Conservation (phyloP, 768 basidiomycete species). For the Royoungia palumana region DNA sequence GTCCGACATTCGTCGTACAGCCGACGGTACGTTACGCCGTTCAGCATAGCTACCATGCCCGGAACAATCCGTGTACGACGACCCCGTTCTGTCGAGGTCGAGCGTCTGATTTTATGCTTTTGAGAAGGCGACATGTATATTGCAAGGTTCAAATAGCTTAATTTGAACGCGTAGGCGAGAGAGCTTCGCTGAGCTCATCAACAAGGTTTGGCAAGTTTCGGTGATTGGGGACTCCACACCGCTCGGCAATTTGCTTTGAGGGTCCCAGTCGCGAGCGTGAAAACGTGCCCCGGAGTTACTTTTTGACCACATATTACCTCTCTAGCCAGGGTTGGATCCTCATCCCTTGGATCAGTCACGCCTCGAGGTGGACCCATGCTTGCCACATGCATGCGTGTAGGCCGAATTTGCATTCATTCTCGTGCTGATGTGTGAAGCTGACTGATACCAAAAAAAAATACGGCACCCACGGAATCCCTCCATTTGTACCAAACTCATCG, state of each 20-base stretch:
- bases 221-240: slow-evolving; percentile 26
- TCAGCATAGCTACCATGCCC: slow-evolving; percentile 8
- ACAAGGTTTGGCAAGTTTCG: slow-evolving; percentile 27
- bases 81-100: not conserved
- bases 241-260: slow-evolving; percentile 23
- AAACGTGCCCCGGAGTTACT: slow-evolving; percentile 23
- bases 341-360: slow-evolving; percentile 32
- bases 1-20: not conserved
- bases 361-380: slow-evolving; percentile 35
- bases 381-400: slow-evolving; percentile 28
- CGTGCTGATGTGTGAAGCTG: slow-evolving; percentile 22
- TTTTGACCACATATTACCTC: slow-evolving; percentile 8
- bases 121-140: slow-evolving; percentile 2
- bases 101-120: slow-evolving; percentile 3
- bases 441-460: slow-evolving; percentile 14
- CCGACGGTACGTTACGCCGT: slow-evolving; percentile 4
- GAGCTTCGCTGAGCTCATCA: slow-evolving; percentile 29
- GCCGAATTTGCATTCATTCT: slow-evolving; percentile 32
- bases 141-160: slow-evolving; percentile 24
- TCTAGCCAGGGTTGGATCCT: slow-evolving; percentile 28
- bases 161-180: slow-evolving; percentile 14
- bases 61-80: slow-evolving; percentile 1
- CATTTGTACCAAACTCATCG: slow-evolving; percentile 16
- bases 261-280: slow-evolving; percentile 8
- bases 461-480: slow-evolving; percentile 22